A percentile compares a stretch with the other conserved stretches of the same genome.
Conservation (phyloP, 1,139 yeast genomes). For the Diutina siamensis region DNA sequence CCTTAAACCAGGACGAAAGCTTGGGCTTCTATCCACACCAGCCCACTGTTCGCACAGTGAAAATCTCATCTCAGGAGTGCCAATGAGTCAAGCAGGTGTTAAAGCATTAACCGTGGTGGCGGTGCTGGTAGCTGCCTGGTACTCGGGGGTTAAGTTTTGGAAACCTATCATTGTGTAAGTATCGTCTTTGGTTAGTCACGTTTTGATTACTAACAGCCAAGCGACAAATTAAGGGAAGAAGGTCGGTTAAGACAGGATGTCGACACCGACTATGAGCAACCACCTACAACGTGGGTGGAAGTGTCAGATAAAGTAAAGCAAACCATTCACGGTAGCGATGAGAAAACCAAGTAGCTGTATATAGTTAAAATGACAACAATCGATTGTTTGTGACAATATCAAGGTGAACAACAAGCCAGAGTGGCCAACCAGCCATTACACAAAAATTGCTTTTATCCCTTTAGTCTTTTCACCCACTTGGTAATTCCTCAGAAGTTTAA, state of each 20-base stretch:
- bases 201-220: slow-evolving; percentile 12
- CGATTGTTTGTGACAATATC: no score
- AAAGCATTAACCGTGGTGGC: slow-evolving; percentile 18
- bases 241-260: slow-evolving; percentile 54
- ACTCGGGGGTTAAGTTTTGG: slow-evolving; percentile 54
- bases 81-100: slow-evolving; percentile 10
- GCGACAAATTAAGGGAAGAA: slow-evolving; percentile 58
- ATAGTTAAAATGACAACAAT: no score
- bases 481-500: no score
- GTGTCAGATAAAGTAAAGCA: slow-evolving; percentile 18
- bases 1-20: not conserved
- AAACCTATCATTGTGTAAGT: slow-evolving; percentile 63
- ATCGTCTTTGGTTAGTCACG: not conserved
- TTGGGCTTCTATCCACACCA: no score
- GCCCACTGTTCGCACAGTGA: no score
- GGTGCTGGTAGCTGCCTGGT: slow-evolving; percentile 31
- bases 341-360: not conserved
- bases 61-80: not conserved
- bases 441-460: no score
- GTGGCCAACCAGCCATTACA: no score
- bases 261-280: slow-evolving; percentile 31
- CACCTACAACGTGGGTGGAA: slow-evolving; percentile 31
- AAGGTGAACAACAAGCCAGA: no score
- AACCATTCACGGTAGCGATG: slow-evolving; percentile 8
- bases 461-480: no score